phyloP scores from a whole-genome alignment of 1,139 yeast genomes.

The Meyerozyma carpophila region DNA sequence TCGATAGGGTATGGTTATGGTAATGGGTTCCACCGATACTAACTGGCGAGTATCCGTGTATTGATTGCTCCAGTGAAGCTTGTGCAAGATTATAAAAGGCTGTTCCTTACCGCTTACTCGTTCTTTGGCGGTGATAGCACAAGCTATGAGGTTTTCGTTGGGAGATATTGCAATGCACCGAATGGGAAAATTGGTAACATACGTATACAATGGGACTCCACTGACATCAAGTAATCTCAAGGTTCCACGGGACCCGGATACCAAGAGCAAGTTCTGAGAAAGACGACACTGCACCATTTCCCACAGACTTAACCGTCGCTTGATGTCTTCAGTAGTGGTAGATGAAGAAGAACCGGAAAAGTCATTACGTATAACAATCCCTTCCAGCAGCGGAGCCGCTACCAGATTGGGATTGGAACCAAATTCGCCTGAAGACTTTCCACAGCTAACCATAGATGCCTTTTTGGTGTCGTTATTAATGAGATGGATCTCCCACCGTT shows the following conservation, averaged over 20 bases:
- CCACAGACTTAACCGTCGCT: slow-evolving; percentile 43
- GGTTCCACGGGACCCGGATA: slow-evolving; percentile 72
- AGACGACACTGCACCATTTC: slow-evolving; percentile 63
- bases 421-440: slow-evolving; percentile 62
- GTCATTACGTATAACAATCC: slow-evolving; percentile 29
- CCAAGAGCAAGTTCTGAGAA: slow-evolving; percentile 54
- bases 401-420: slow-evolving; percentile 41
- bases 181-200: slow-evolving; percentile 69
- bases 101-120: slow-evolving; percentile 67
- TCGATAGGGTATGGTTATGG: slow-evolving; percentile 77
- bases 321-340: slow-evolving; percentile 16
- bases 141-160: slow-evolving; percentile 60
- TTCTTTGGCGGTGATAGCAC: slow-evolving; percentile 80
- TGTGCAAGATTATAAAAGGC: slow-evolving; percentile 70
- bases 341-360: slow-evolving; percentile 19
- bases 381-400: slow-evolving; percentile 13
- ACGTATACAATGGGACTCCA: slow-evolving; percentile 66
- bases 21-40: slow-evolving; percentile 49
- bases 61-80: slow-evolving; percentile 25
- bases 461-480: slow-evolving; percentile 39
- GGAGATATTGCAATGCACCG: slow-evolving; percentile 71
- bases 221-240: slow-evolving; percentile 59
- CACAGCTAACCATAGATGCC: slow-evolving; percentile 63
- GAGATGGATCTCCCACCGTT: slow-evolving; percentile 68
- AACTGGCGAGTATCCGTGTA: slow-evolving; percentile 13